Evolutionary conservation across 2,329 filamentous ascomycete genomes (phyloP).

Genomic region (Orbilia blumenaviensis): DNA sequence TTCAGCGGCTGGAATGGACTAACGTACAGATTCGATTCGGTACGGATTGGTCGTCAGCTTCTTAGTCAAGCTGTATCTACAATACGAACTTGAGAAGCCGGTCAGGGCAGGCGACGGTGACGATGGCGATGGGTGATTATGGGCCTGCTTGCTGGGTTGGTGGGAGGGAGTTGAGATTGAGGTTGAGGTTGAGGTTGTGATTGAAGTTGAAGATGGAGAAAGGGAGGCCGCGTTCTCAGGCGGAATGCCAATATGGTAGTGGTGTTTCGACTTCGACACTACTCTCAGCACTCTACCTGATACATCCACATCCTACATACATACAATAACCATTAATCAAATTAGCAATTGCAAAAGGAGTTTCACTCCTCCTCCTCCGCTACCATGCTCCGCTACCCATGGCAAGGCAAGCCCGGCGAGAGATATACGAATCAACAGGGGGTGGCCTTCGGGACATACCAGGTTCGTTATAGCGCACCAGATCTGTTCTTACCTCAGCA

Average conservation of each 20-base stretch:
- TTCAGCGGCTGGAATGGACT: constrained; percentile 3
- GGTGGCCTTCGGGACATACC: neutral
- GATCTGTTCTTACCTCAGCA: constrained; percentile 21
- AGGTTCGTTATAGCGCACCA: neutral
- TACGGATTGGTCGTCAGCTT: neutral
- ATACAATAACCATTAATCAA: neutral
- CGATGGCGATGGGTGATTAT: neutral
- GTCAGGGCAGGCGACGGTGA: no score
- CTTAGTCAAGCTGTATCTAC: neutral
- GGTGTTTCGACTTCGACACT: neutral
- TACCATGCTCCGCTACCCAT: neutral
- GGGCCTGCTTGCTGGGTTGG: neutral
- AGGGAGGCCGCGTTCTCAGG: neutral
- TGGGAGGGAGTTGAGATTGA: neutral
- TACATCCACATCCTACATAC: no score
- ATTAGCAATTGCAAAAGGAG: no score
- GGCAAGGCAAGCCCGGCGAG: no score
- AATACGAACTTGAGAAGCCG: neutral
- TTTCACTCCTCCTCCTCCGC: no score
- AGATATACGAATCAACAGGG: neutral
- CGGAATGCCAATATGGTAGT: neutral
- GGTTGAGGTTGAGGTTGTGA: neutral
- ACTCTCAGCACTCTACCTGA: no score
- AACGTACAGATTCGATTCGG: no score
- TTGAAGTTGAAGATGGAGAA: neutral